Percentiles rank a stretch among this genome's conserved stretches.
Conservation (phyloP, 2,329 filamentous ascomycete genomes). For the Aureobasidium vineae region DNA sequence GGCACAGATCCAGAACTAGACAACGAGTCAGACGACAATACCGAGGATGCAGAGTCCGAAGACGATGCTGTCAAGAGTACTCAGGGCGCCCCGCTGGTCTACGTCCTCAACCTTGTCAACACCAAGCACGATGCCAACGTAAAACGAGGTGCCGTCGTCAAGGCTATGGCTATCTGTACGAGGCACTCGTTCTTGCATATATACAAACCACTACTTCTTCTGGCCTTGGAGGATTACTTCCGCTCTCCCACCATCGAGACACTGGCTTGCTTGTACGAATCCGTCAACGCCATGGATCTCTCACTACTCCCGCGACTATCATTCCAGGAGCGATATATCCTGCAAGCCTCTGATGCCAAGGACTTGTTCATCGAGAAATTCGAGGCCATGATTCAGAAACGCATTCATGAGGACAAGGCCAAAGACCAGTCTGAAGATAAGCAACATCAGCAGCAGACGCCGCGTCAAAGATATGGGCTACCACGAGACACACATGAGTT, state of each 20-base stretch:
- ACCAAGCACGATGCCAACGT: slow-evolving; percentile 94
- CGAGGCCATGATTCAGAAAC: slow-evolving; percentile 85
- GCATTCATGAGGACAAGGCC: slow-evolving; percentile 63
- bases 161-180: slow-evolving; percentile 98
- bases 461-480: slow-evolving; percentile 61
- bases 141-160: slow-evolving; percentile 91
- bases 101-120: slow-evolving; percentile 96
- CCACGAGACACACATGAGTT: slow-evolving; percentile 97
- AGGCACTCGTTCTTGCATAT: slow-evolving; percentile 97
- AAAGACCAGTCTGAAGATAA: slow-evolving; percentile 30
- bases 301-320: slow-evolving; percentile 87
- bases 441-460: slow-evolving; percentile 24
- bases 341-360: slow-evolving; percentile 89
- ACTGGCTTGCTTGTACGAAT: slow-evolving; percentile 80
- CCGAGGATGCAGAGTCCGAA: slow-evolving; percentile 45
- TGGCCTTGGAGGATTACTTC: slow-evolving; percentile 96
- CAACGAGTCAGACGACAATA: slow-evolving; percentile 53
- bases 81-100: slow-evolving; percentile 89
- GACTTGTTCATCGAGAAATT: slow-evolving; percentile 98
- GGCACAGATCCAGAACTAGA: slow-evolving; percentile 52
- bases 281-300: slow-evolving; percentile 95
- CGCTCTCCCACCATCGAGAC: slow-evolving; percentile 87
- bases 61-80: slow-evolving; percentile 56
- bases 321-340: slow-evolving; percentile 75
- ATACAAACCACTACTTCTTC: slow-evolving; percentile 91